A percentile compares a stretch with the other conserved stretches of the same genome.
Evolutionary conservation across 495 filamentous ascomycete genomes (phyloP).

Genomic region (Hypoxylon lenormandii): DNA sequence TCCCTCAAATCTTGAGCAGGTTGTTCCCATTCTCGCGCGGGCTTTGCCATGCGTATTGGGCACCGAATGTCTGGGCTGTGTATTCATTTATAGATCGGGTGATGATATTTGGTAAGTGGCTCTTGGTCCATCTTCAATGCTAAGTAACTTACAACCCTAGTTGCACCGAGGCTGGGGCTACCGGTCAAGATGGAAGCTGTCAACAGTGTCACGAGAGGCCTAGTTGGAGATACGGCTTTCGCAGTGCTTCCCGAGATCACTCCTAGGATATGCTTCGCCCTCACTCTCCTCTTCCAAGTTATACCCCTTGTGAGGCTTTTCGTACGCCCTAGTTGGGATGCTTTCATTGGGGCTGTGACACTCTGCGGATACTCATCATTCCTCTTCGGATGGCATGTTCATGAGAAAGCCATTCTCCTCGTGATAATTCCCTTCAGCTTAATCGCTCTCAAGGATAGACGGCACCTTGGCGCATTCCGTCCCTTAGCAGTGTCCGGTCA

Average conservation of each 20-base stretch:
- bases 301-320: conserved; percentile 87
- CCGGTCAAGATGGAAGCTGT: conserved; percentile 77
- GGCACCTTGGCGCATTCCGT: conserved; percentile 90
- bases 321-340: conserved; percentile 81
- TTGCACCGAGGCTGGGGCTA: conserved; percentile 83
- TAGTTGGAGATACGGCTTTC: conserved; percentile 95
- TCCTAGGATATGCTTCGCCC: conserved; percentile 78
- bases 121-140: conserved; percentile 10
- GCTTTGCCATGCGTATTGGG: conserved; percentile 97
- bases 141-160: conserved; percentile 57
- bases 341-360: conserved; percentile 87
- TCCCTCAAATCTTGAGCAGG: conserved; percentile 84
- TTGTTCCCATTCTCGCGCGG: conserved; percentile 95
- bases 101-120: conserved; percentile 77
- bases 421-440: conserved; percentile 96
- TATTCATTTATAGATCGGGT: conserved; percentile 91
- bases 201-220: conserved; percentile 87
- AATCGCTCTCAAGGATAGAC: conserved; percentile 89
- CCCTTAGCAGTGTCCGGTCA: conserved; percentile 93
- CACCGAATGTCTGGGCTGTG: conserved; percentile 95
- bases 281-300: conserved; percentile 85
- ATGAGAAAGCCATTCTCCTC: conserved; percentile 95
- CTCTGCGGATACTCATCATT: conserved; percentile 98
- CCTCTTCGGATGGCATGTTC: conserved; percentile 98
- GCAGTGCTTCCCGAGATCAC: conserved; percentile 89